Base-by-base conservation (phyloP, 768 basidiomycete species). In the Russula compacta region DNA sequence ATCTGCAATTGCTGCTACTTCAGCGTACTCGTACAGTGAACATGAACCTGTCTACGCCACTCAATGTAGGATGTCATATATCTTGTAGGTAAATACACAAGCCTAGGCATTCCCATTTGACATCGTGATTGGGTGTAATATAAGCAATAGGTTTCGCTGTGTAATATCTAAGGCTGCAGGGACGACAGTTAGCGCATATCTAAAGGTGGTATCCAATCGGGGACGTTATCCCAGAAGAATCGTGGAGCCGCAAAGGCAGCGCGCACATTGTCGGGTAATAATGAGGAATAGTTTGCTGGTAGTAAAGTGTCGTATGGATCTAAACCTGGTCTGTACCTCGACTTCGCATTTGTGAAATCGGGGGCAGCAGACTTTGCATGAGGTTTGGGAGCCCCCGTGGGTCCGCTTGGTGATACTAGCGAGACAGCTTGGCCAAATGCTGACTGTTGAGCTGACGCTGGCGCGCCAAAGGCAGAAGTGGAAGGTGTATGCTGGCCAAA, bases 191-290 rank as follows among this genome's bases (percentile, higher is more conserved):
- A 84, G 59, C 84, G 74, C 60, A 83, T 70, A 65, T 82, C 80
- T 43, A 80, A 54, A 6, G 86, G 87, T 39, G 87, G 87, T 58
- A 83, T 74, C 83, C 83, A 87, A 53, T 86, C 85, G 1, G 87
- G 87, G 49, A 89, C 76, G 60, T 78, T 79, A 51, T 71, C 84
- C 81, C 76, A 80, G 82, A 68, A 80, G 79, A 68, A 89, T 87
- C 69, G 71, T 79, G 53, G 73, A 71, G 43, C 73, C 59, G 73
- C 68, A 61, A 87, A 89, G 33, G 83, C 83, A 4, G 76, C 76
- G 65, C 75, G 69, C 40, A 76, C 79, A 4, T 67, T 67, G 36
- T 72, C 67, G 1, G 87, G 85, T 15, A 88, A 67, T 38, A 79
- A 69, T 38, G 77, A 71, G 39, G 73, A 62, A 70, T 89, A 89